These are phyloP conservation scores for Rhynchosporium agropyri DNA, from an alignment of 2,329 filamentous ascomycete species.

Conservation along the genomic window DNA sequence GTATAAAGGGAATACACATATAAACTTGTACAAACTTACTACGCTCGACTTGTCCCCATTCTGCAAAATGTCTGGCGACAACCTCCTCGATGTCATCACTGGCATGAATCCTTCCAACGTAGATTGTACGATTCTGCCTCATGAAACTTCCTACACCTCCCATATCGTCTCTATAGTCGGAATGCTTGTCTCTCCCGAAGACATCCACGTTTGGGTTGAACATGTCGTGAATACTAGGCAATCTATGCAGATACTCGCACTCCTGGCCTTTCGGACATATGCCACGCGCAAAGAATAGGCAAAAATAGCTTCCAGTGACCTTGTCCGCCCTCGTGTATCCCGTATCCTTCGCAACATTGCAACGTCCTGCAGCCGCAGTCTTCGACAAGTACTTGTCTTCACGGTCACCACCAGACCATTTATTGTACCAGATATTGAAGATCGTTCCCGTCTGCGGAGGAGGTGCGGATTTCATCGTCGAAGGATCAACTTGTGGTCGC, in stretches of 20 bases:
- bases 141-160: conserved; percentile 93
- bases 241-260: conserved; percentile 89
- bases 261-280: conserved; percentile 84
- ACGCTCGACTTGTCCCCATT: conserved; percentile 93
- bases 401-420: conserved; percentile 93
- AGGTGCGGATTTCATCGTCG: conserved; percentile 78
- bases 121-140: conserved; percentile 91
- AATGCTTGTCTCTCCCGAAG: conserved; percentile 90
- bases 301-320: conserved; percentile 83
- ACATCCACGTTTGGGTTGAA: conserved; percentile 95
- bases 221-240: conserved; percentile 84
- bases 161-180: conserved; percentile 96
- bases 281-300: conserved; percentile 86
- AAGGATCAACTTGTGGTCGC: conserved; percentile 85
- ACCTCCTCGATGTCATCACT: conserved; percentile 97
- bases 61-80: conserved; percentile 89
- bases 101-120: conserved; percentile 91
- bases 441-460: conserved; percentile 92
- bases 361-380: conserved; percentile 79
- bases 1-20: not conserved
- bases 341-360: conserved; percentile 79
- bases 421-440: conserved; percentile 99
- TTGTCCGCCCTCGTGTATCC: conserved; percentile 80
- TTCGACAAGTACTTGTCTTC: conserved; percentile 90
- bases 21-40: conserved; percentile 44